Evolutionary conservation across 768 basidiomycete genomes (phyloP), one percentile per base, ranked within the genome.

Genomic region (Hemileccinum rubropunctum): DNA sequence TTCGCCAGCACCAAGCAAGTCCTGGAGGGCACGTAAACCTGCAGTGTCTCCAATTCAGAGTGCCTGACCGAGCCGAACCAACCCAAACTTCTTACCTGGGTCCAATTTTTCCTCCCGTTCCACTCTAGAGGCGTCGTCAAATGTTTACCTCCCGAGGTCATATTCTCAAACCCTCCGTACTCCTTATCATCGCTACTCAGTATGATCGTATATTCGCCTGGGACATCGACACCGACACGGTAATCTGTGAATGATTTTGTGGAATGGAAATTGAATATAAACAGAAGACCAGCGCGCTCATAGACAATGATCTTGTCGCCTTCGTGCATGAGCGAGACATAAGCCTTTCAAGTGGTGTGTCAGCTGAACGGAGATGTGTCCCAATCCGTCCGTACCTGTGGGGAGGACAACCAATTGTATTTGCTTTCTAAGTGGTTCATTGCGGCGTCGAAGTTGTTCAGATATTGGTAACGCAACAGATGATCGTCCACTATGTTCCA

Each of bases 261-360:
- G 6, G 91, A 85, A 73, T 98, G 85, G 79, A 98, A 95, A 72
- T 99, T 98, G 81, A 97, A 98, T 59, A 98, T 77, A 75, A 98
- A 99, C 39, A 99, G 72, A 37, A 98, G 77, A 28, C 91, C 89
- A 17, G 89, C 94, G 45, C 97, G 88, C 75, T 99, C 97, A 65
- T 83, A 98, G 6, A 90, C 93, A 61, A 98, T 74, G 54, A 95
- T 79, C 73, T 98, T 98, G 78, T 98, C 97, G 10, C 52, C 68
- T 69, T 98, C 93, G 65, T 98, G 77, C 74, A 97, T 98, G 55
- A 99, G 79, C 20, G 95, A 98, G 32, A 98, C 86, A 59, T 91
- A 92, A 5, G 90, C 95, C 82, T 93, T 54, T 32, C 37, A 47
- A 37, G 28, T 14, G 8, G 33, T 20, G 27, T 37, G 43, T 67